Percentiles rank a stretch among this genome's conserved stretches.
These are phyloP conservation scores for Ustilago loliicola DNA, from an alignment of 1,284 basidiomycete species.

Conservation along the genomic window DNA sequence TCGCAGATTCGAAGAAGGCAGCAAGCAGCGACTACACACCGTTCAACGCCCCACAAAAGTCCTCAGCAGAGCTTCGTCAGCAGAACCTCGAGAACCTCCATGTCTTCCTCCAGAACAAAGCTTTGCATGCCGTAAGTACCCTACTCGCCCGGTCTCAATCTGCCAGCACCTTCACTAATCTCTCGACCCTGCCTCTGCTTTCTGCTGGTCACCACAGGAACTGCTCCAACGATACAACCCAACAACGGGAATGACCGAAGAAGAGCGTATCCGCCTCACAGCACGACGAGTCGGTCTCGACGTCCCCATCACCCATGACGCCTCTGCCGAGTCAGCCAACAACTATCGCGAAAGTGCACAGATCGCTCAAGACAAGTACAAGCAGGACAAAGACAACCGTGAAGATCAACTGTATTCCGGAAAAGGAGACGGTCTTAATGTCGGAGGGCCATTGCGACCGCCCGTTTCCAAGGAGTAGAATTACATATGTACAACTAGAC, in stretches of 20 bases:
- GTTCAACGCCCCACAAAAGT: conserved; percentile 35
- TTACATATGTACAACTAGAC: not conserved
- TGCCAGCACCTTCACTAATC: not conserved
- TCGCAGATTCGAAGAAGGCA: not conserved
- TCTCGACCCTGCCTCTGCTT: conserved; percentile 3
- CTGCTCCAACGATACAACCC: conserved; percentile 80
- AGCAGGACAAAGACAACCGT: conserved; percentile 38
- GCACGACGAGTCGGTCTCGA: conserved; percentile 85
- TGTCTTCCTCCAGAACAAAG: conserved; percentile 80
- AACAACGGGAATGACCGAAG: conserved; percentile 79
- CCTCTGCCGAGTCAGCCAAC: conserved; percentile 10
- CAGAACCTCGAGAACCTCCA: conserved; percentile 76
- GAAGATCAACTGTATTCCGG: conserved; percentile 47
- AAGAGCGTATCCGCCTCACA: conserved; percentile 85
- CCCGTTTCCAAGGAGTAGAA: conserved; percentile 34
- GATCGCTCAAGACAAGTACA: conserved; percentile 46
- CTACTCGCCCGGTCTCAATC: conserved; percentile 27
- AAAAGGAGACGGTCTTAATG: conserved; percentile 47
- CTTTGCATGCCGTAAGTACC: conserved; percentile 74
- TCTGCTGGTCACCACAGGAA: conserved; percentile 76
- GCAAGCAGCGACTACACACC: conserved; percentile 24
- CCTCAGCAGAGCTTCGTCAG: conserved; percentile 27
- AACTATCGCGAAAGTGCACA: conserved; percentile 44
- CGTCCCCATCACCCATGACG: conserved; percentile 44
- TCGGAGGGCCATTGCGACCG: conserved; percentile 46